Base-by-base conservation (phyloP, 1,284 basidiomycete species). In the Sphagnurus paluster region DNA sequence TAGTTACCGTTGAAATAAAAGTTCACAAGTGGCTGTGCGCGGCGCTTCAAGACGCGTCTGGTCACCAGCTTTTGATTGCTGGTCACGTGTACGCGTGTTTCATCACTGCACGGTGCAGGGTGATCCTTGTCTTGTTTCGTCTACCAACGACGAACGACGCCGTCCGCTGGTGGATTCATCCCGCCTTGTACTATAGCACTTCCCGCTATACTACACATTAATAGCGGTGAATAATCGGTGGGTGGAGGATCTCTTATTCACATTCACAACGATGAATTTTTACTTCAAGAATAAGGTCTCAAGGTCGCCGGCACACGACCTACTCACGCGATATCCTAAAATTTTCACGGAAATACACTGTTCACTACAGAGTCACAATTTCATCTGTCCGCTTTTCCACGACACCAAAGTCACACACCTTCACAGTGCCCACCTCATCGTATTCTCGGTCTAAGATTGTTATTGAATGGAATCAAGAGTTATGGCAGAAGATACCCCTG, bases 41-140 rank as follows among this genome's bases (percentile, higher is more conserved):
- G n/a, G n/a, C n/a, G n/a, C n/a, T n/a, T n/a, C n/a, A n/a, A n/a
- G n/a, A n/a, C n/a, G n/a, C n/a, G n/a, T n/a, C n/a, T 33, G 35
- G 28, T 44, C 49, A 40, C 44, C 42, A 28, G 45, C 33, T 24
- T 32, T 26, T 20, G 8, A 44, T 44, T 20, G n/a, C 5, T 36
- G 24, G 33, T 51, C 49, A 51, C 49, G 44, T 51, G 49, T 23
- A 3, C n/a, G 14, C 32, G 24, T 40, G 45, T 50, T 50, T 48
- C 41, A 35, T 36, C 29, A 34, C 30, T 20, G 19, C 21, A 26
- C 24, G 33, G 24, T 25, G 28, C 23, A 19, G 28, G 25, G 10
- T 38, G 34, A n/a, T 13, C 19, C 16, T 44, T 16, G 38, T 28
- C 38, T 39, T 26, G 25, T 39, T 14, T 36, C 37, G 42, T 43